Evolutionary conservation across 192 early-diverging fungal genomes (phyloP).

Genomic region (Lobosporangium transversale): DNA sequence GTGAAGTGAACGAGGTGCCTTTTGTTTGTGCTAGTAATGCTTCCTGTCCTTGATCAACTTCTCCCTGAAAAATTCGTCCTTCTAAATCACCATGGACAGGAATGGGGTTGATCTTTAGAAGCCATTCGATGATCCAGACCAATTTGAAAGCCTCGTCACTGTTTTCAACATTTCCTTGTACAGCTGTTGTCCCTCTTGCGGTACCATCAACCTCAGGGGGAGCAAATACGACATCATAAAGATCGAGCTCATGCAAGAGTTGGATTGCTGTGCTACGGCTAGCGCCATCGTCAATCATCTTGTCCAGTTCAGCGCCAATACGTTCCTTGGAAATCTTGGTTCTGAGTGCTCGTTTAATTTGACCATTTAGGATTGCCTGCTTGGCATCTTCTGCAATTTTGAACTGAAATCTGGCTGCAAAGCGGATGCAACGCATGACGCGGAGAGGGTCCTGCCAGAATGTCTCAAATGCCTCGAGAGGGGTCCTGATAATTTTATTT

Average conservation of each 20-base stretch:
- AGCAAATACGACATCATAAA: conserved; percentile 60
- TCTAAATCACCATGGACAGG: conserved; percentile 6
- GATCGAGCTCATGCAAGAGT: conserved; percentile 49
- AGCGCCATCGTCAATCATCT: conserved; percentile 77
- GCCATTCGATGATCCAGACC: conserved; percentile 58
- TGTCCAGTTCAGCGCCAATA: conserved; percentile 91
- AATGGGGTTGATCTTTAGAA: conserved; percentile 33
- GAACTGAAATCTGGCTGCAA: conserved; percentile 92
- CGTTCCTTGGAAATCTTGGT: conserved; percentile 93
- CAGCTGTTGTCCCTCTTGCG: conserved; percentile 32
- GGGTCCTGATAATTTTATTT: conserved; percentile 83
- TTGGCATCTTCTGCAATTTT: conserved; percentile 74
- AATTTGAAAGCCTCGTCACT: conserved; percentile 51
- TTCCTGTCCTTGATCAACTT: conserved; percentile 32
- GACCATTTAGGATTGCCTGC: conserved; percentile 61
- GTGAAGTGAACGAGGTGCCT: conserved; percentile 16
- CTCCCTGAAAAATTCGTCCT: conserved; percentile 21
- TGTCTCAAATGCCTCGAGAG: conserved; percentile 87
- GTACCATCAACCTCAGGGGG: conserved; percentile 47
- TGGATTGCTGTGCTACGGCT: conserved; percentile 50
- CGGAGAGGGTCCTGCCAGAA: conserved; percentile 96
- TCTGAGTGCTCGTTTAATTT: conserved; percentile 72
- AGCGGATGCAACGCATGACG: conserved; percentile 92
- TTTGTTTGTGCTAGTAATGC: conserved; percentile 18
- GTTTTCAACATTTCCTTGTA: conserved; percentile 27